Evolutionary conservation across 164 flowering plant genomes (phyloP).

Genomic region (Platanus orientalis): DNA sequence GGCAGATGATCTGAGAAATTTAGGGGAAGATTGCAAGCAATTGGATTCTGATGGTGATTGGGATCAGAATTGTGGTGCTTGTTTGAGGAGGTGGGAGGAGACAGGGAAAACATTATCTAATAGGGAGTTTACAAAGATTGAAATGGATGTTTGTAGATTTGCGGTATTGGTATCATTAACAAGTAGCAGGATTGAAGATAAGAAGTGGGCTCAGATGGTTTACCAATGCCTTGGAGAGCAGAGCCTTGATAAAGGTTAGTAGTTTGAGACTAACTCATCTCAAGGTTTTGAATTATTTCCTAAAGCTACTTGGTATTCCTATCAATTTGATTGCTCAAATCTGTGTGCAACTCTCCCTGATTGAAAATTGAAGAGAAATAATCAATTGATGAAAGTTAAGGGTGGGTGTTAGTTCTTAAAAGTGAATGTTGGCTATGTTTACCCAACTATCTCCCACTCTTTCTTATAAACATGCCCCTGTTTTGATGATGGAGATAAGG

Average conservation of each 20-base stretch:
- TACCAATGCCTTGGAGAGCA: slow-evolving; percentile 30
- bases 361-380: background rate
- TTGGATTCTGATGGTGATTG: too few species aligned
- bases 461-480: too few species aligned
- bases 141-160: slow-evolving; percentile 39
- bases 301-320: background rate
- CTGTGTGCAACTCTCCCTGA: too few species aligned
- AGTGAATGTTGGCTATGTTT: too few species aligned
- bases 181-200: slow-evolving; percentile 27
- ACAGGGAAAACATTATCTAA: slow-evolving; percentile 4
- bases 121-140: background rate
- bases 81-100: slow-evolving; percentile 25
- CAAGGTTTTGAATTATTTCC: background rate
- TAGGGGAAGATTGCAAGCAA: slow-evolving; percentile 25
- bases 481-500: too few species aligned
- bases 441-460: too few species aligned
- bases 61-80: slow-evolving; percentile 35
- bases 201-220: slow-evolving; percentile 16
- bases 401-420: background rate
- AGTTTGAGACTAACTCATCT: background rate
- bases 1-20: slow-evolving; percentile 15
- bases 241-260: too few species aligned
- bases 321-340: too few species aligned
- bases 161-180: slow-evolving; percentile 32
- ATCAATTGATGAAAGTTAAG: background rate